A percentile compares a stretch with the other conserved stretches of the same genome.
phyloP scores from a whole-genome alignment of 805 yeast genomes.

The Starmerella tilneyi region DNA sequence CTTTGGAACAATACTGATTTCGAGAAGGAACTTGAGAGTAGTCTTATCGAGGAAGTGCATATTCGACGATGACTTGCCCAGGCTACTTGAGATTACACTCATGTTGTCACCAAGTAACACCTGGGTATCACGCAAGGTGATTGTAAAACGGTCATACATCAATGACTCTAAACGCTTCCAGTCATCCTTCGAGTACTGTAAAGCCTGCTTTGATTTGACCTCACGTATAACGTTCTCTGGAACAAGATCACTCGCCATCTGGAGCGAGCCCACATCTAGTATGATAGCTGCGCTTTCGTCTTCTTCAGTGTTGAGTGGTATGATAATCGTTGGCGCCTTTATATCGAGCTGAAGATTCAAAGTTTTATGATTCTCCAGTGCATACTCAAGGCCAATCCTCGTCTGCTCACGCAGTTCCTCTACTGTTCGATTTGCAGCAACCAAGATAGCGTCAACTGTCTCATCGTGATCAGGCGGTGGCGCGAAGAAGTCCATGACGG shows the following conservation, averaged over 20 bases:
- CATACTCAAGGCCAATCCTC: conserved; percentile 82
- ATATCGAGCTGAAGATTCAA: conserved; percentile 74
- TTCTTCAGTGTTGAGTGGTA: conserved; percentile 65
- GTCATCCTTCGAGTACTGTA: conserved; percentile 50
- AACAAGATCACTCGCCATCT: conserved; percentile 61
- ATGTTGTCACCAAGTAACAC: conserved; percentile 77
- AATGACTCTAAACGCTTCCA: conserved; percentile 65
- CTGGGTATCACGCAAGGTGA: conserved; percentile 75
- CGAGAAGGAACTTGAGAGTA: conserved; percentile 61
- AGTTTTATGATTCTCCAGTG: conserved; percentile 90
- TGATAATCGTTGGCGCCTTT: conserved; percentile 82
- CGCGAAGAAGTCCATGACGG: conserved; percentile 61
- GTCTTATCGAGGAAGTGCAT: conserved; percentile 66
- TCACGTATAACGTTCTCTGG: conserved; percentile 50
- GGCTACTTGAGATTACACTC: conserved; percentile 36
- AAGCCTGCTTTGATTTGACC: conserved; percentile 49
- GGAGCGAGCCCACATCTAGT: conserved; percentile 91
- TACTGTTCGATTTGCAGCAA: conserved; percentile 89
- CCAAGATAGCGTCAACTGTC: conserved; percentile 80
- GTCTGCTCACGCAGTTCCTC: conserved; percentile 87
- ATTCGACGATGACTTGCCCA: conserved; percentile 38
- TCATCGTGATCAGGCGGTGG: conserved; percentile 81
- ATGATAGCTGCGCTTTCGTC: conserved; percentile 83
- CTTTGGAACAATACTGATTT: conserved; percentile 74
- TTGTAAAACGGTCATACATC: conserved; percentile 80